Evolutionary conservation across 805 yeast species (phyloP), one percentile per base, ranked within the genome.

Genomic region (Teunomyces pallodes): DNA sequence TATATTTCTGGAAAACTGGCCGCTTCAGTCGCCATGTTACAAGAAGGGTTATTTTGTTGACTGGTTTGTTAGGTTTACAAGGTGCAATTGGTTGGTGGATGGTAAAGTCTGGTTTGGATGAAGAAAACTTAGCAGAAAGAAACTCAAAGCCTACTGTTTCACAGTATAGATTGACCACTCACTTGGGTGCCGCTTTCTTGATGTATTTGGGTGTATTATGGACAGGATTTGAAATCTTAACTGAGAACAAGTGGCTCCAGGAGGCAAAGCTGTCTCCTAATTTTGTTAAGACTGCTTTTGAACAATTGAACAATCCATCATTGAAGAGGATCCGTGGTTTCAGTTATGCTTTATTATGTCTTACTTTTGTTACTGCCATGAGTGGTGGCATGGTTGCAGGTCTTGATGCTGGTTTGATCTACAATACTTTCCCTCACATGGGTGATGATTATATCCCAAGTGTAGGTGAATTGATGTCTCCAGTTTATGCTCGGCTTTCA

Each of bases 21-120:
- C 82, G 75, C 53, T 82, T 92, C 9, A 82, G 90, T 2, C 68
- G 80, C 3, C 83, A 82, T 49, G 85, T 87, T 3, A 84, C 88
- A 43, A 72, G 73, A 48, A 78, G 89, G 55, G 72, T 94, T 12
- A 66, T 87, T 16, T 88, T 88, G 1, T 79, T 94, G 41, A 80
- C 96, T 36, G 82, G 77, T 0, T 70, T 94, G 45, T 76, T 94
- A 49, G 99, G 96, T 9, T 71, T 94, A 42, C 99, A 94, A 74
- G 99, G 99, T 46, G 87, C 85, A 46, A 86, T 94, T 55, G 99
- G 99, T 29, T 94, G 99, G 99, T 94, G 99, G 99, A 94, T 94
- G 99, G 99, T 94, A 45, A 83, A 87, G 59, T 89, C 97, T 8
- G 99, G 99, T 28, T 76, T 94, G 47, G 96, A 90, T 62, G 86